Evolutionary conservation across 2,329 filamentous ascomycete species (phyloP).

Genomic region (Gnomoniopsis sp.): DNA sequence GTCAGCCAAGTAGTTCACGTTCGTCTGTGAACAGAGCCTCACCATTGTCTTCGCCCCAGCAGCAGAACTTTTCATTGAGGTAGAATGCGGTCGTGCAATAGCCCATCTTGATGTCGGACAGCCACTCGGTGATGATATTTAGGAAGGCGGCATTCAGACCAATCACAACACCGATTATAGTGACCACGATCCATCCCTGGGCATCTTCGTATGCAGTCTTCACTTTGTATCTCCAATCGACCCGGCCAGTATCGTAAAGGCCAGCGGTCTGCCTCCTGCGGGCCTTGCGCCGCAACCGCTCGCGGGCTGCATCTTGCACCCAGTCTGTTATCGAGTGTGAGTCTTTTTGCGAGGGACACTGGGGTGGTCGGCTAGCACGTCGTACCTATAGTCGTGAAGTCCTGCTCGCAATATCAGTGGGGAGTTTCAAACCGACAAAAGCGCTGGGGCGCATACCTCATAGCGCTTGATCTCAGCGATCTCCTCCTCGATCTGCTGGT

Average conservation of each 20-base stretch:
- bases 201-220: conserved; percentile 91
- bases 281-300: conserved; percentile 77
- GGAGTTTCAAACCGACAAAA: background rate
- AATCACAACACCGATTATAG: conserved; percentile 86
- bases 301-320: conserved; percentile 94
- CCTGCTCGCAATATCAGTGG: conserved; percentile 39
- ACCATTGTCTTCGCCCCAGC: conserved; percentile 91
- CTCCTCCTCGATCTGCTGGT: conserved; percentile 82
- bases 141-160: conserved; percentile 89
- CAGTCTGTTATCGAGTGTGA: conserved; percentile 63
- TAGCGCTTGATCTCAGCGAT: conserved; percentile 98
- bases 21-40: conserved; percentile 20
- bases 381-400: conserved; percentile 89
- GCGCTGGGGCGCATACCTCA: conserved; percentile 50
- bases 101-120: conserved; percentile 93
- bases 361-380: conserved; percentile 17
- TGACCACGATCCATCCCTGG: conserved; percentile 97
- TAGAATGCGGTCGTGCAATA: conserved; percentile 96
- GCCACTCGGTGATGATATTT: conserved; percentile 95
- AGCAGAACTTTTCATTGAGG: conserved; percentile 95
- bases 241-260: conserved; percentile 66
- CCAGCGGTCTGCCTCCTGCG: conserved; percentile 69
- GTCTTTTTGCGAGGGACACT: conserved; percentile 19
- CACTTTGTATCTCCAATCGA: conserved; percentile 76
- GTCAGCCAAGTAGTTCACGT: background rate